Base-by-base conservation (phyloP, 768 basidiomycete genomes). In the Lyophyllum shimeji region DNA sequence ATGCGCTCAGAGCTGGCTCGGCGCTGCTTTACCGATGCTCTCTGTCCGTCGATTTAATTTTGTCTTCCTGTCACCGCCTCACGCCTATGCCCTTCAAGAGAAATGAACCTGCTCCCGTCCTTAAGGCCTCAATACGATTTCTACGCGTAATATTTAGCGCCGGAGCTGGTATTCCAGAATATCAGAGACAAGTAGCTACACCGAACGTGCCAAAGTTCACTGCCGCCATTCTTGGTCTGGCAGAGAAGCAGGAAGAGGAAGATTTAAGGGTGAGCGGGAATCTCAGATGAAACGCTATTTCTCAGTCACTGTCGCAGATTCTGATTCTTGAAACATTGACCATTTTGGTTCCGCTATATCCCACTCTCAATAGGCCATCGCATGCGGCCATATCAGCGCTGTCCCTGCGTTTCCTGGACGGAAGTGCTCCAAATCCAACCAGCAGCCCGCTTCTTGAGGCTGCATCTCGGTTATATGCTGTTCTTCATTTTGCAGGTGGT, bases 201-300 rank as follows among this genome's bases (percentile, higher is more conserved):
- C 91, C 93, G 1, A 84, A 84, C 62, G 77, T 92, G 23, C 78
- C 85, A 17, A 93, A 91, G 71, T 84, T 88, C 67, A 84, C 84
- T 24, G 61, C 74, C 40, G 81, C 82, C 2, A 71, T 93, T 31
- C 68, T 89, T 27, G 67, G 73, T 3, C 67, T 90, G 21, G 78
- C 77, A 5, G 84, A 88, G 46, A 82, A 78, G 57, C 73, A 74
- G 45, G 52, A 58, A 3, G 80, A 84, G 57, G 60, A 63, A 23
- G 83, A 85, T 46, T 61, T 89, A 17, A 84, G 81, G 71, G 89
- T 89, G 60, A 39, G 69, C 39, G 29, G n/a, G 25, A 46, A 7
- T n/a, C 21, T 52, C 11, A 12, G 33, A 24, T 43, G 18, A 46
- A 12, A 46, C 49, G 44, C 46, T 24, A 8, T 0, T 21, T 20